Evolutionary conservation across 306 rosid genomes (phyloP).

Genomic region (Chamaecrista fasciculata): DNA sequence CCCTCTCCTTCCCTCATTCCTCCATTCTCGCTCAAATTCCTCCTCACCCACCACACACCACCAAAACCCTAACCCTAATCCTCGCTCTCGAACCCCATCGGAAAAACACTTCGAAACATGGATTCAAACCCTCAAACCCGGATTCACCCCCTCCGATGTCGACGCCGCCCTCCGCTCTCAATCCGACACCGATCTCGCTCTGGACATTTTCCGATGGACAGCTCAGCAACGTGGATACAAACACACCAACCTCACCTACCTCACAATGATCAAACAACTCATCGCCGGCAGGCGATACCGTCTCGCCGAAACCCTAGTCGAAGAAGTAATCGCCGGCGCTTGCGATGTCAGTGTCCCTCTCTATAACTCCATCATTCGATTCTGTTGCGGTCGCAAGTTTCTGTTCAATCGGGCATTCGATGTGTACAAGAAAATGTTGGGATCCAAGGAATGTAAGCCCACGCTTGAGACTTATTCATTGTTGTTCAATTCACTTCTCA

Average conservation of each 20-base stretch:
- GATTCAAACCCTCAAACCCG: slow-evolving; percentile 81
- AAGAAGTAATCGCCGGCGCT: slow-evolving; percentile 86
- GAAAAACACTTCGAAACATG: slow-evolving; percentile 82
- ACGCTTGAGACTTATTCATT: slow-evolving; percentile 67
- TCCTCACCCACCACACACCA: slow-evolving; percentile 16
- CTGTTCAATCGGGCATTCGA: slow-evolving; percentile 75
- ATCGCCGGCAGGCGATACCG: slow-evolving; percentile 49
- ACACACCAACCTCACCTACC: slow-evolving; percentile 65
- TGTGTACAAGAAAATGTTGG: slow-evolving; percentile 75
- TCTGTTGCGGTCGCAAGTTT: slow-evolving; percentile 60
- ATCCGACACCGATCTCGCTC: slow-evolving; percentile 82
- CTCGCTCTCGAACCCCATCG: slow-evolving; percentile 61
- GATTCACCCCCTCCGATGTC: slow-evolving; percentile 67
- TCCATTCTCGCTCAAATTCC: slow-evolving; percentile 24
- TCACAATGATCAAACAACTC: slow-evolving; percentile 60
- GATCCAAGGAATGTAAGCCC: slow-evolving; percentile 59
- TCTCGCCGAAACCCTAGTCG: slow-evolving; percentile 72
- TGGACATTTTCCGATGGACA: slow-evolving; percentile 96
- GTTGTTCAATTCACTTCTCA: slow-evolving; percentile 59
- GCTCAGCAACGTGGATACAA: slow-evolving; percentile 78
- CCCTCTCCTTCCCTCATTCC: neutral
- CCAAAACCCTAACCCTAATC: slow-evolving; percentile 15
- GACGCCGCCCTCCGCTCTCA: slow-evolving; percentile 61
- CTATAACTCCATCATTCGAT: slow-evolving; percentile 65
- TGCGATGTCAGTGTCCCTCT: slow-evolving; percentile 67